Evolutionary conservation across 352 stramenopile genomes (phyloP).

Genomic region (Globisporangium heterothallicum): DNA sequence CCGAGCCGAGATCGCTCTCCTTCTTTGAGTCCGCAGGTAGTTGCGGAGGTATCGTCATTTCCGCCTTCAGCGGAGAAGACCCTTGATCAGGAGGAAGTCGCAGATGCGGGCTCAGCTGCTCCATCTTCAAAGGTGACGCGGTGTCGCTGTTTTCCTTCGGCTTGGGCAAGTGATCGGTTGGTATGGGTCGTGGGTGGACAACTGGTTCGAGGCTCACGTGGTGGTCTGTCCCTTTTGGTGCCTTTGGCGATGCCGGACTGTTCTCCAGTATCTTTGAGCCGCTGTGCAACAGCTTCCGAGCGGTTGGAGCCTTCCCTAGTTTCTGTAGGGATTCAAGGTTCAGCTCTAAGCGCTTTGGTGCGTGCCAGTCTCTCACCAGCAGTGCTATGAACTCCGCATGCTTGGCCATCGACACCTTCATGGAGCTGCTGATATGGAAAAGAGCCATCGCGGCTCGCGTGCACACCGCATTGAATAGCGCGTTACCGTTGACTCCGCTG

Average conservation of each 20-base stretch:
- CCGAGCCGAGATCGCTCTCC: neutral
- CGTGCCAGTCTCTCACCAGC: slow-evolving; percentile 50
- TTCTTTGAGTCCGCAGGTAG: neutral
- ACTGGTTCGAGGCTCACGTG: slow-evolving; percentile 2
- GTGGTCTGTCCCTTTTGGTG: slow-evolving; percentile 3
- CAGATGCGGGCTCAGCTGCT: slow-evolving; percentile 17
- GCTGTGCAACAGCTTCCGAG: slow-evolving; percentile 7
- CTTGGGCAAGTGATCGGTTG: slow-evolving; percentile 18
- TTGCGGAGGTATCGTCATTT: slow-evolving; percentile 2
- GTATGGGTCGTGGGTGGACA: slow-evolving; percentile 9
- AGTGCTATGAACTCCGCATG: slow-evolving; percentile 39
- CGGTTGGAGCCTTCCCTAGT: slow-evolving; percentile 15
- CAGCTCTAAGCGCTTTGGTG: slow-evolving; percentile 56
- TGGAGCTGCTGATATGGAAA: slow-evolving; percentile 38
- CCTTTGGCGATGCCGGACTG: slow-evolving; percentile 4
- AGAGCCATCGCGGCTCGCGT: slow-evolving; percentile 56
- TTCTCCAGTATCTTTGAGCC: slow-evolving; percentile 6
- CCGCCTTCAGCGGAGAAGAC: slow-evolving; percentile 11
- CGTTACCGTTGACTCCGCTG: slow-evolving; percentile 1
- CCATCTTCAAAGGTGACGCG: slow-evolving; percentile 30
- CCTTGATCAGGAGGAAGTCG: slow-evolving; percentile 4
- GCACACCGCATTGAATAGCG: slow-evolving; percentile 41
- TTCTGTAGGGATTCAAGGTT: slow-evolving; percentile 71
- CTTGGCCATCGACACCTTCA: slow-evolving; percentile 10
- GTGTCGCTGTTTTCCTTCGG: slow-evolving; percentile 16